These are phyloP conservation scores for Aureobasidium vineae DNA, from an alignment of 2,329 filamentous ascomycete species.

Conservation along the genomic window DNA sequence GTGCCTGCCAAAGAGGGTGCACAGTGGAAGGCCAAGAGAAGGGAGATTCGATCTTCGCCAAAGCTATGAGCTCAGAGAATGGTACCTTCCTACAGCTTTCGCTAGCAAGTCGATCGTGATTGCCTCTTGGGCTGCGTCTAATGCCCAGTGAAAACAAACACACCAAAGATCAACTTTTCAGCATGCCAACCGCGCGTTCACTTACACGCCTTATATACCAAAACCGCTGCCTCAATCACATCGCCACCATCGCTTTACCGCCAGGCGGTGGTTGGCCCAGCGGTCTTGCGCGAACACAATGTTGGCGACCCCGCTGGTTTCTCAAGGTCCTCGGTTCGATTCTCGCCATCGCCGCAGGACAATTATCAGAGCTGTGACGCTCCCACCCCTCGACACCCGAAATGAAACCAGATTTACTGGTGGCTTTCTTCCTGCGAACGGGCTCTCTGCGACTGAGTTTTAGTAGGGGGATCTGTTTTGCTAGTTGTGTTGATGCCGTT, in stretches of 20 bases:
- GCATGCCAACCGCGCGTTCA: too few relatives aligned
- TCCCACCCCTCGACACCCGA: background rate
- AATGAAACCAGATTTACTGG: background rate
- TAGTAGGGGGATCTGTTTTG: too few relatives aligned
- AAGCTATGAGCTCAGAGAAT: background rate
- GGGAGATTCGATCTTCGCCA: conserved; percentile 8
- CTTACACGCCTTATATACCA: too few relatives aligned
- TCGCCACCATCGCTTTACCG: too few relatives aligned
- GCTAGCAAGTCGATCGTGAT: too few relatives aligned
- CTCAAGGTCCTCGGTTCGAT: background rate
- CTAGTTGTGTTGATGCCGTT: too few relatives aligned
- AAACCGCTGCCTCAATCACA: too few relatives aligned
- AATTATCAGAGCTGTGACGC: background rate
- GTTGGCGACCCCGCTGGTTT: background rate
- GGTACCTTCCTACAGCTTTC: background rate
- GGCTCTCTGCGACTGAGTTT: too few relatives aligned
- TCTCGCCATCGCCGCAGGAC: background rate
- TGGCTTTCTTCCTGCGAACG: too few relatives aligned
- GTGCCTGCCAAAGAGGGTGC: background rate
- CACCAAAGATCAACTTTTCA: too few relatives aligned
- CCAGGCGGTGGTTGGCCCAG: background rate
- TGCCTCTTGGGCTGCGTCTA: too few relatives aligned
- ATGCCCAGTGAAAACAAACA: too few relatives aligned
- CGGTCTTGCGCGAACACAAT: background rate
- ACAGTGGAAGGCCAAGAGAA: conserved; percentile 18